A percentile compares a stretch with the other conserved stretches of the same genome.
Evolutionary conservation across 768 basidiomycete species (phyloP).

Genomic region (Boletus tomentosulus): DNA sequence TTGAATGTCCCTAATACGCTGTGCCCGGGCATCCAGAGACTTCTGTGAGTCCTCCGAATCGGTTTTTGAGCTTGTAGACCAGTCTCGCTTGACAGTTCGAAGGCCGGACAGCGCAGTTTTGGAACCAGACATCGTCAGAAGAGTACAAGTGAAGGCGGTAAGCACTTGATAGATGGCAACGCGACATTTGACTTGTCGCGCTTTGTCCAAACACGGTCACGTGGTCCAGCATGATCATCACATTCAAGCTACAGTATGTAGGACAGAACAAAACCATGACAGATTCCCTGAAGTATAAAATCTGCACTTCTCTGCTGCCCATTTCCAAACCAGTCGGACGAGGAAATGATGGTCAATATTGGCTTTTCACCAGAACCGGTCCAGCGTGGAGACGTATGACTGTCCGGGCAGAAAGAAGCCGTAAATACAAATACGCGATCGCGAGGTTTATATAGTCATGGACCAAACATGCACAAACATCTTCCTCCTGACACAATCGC

Average conservation of each 20-base stretch:
- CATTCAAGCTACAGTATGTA: conserved; percentile 17
- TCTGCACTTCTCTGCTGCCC: conserved; percentile 45
- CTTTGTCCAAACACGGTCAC: conserved; percentile 17
- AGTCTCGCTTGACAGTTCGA: conserved; percentile 58
- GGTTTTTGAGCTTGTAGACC: conserved; percentile 44
- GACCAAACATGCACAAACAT: conserved; percentile 31
- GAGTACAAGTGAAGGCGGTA: background rate
- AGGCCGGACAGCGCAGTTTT: conserved; percentile 54
- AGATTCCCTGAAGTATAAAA: conserved; percentile 27
- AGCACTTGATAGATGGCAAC: background rate
- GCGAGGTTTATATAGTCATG: conserved; percentile 20
- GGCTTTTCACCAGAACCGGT: conserved; percentile 81
- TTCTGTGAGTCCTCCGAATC: conserved; percentile 19
- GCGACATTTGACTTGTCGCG: background rate
- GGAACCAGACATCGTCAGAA: conserved; percentile 28
- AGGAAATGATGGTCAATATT: conserved; percentile 45
- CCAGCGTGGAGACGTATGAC: conserved; percentile 57
- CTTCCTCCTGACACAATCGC: conserved; percentile 14
- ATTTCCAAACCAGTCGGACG: conserved; percentile 55
- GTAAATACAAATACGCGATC: conserved; percentile 5
- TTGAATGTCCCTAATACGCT: conserved; percentile 56
- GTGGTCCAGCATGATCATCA: conserved; percentile 1
- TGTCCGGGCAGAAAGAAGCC: conserved; percentile 82
- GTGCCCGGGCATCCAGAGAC: conserved; percentile 22
- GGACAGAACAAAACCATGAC: conserved; percentile 35